A percentile compares a stretch with the other conserved stretches of the same genome.
Evolutionary conservation across 192 early-diverging fungal species (phyloP).

Genomic region (Allomyces macrogynus): DNA sequence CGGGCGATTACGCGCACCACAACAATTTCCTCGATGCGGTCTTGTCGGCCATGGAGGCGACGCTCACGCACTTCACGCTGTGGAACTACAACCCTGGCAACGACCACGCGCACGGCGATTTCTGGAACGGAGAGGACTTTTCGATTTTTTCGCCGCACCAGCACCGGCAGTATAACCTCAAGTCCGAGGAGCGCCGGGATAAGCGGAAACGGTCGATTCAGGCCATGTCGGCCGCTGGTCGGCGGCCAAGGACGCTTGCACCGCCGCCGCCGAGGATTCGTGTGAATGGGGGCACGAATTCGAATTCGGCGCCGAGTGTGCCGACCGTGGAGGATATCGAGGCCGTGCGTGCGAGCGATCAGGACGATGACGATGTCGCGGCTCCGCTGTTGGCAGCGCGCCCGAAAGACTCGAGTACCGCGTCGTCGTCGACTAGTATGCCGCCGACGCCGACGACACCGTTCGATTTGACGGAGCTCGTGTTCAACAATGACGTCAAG

Average conservation of each 20-base stretch:
- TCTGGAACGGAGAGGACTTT: constrained; percentile 76
- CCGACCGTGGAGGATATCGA: too few relatives aligned
- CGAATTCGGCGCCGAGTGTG: too few relatives aligned
- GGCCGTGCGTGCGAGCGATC: too few relatives aligned
- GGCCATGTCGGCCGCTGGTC: constrained; percentile 6
- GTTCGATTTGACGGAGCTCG: constrained; percentile 26
- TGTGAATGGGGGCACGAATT: too few relatives aligned
- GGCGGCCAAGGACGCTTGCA: constrained; percentile 9
- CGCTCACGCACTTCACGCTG: constrained; percentile 58
- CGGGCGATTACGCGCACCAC: constrained; percentile 49
- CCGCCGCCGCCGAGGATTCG: constrained; percentile 2
- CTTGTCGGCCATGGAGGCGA: constrained; percentile 45
- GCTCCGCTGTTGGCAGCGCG: too few relatives aligned
- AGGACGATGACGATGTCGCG: too few relatives aligned
- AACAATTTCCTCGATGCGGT: constrained; percentile 58
- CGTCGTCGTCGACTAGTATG: too few relatives aligned
- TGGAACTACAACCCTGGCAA: constrained; percentile 76
- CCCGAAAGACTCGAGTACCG: too few relatives aligned
- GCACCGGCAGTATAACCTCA: not conserved
- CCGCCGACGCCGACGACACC: constrained; percentile 17
- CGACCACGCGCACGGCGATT: constrained; percentile 56
- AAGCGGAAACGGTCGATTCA: constrained; percentile 2
- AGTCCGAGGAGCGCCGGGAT: constrained; percentile 1
- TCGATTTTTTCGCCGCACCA: constrained; percentile 37
- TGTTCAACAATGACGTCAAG: constrained; percentile 13